Conservation (phyloP, 2,329 filamentous ascomycete species). For the Rhinocladiella mackenziei region DNA sequence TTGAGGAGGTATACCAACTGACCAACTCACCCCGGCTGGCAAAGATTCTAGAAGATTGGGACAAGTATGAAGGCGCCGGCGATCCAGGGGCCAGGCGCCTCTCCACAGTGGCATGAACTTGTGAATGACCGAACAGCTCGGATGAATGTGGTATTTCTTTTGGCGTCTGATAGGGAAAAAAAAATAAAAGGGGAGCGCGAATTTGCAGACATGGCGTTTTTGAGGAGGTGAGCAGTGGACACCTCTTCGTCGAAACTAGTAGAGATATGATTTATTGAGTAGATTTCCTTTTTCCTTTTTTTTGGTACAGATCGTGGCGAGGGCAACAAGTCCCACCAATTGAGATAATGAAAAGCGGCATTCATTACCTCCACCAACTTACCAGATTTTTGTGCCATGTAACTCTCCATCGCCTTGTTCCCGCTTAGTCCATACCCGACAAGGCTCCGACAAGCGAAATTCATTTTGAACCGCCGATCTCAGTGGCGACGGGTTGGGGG, state of each 20-base stretch:
- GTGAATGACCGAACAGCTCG: neutral
- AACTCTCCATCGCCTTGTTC: neutral
- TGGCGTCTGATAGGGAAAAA: conserved; percentile 1
- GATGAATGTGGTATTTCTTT: neutral
- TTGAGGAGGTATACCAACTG: conserved; percentile 94
- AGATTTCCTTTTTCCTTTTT: conserved; percentile 20
- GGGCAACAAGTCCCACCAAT: conserved; percentile 1
- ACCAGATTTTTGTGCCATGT: conserved; percentile 1
- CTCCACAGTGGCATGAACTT: conserved; percentile 24
- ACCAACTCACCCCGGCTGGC: conserved; percentile 67
- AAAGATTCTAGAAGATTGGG: conserved; percentile 73
- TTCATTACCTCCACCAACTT: conserved; percentile 12
- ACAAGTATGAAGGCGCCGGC: conserved; percentile 57
- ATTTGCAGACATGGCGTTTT: conserved; percentile 6
- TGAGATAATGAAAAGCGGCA: conserved; percentile 22
- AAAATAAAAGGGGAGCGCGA: neutral
- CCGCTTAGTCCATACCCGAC: neutral
- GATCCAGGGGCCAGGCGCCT: conserved; percentile 18
- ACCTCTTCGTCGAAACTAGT: neutral
- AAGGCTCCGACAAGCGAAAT: neutral
- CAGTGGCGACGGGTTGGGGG: too few relatives aligned
- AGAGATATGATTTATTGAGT: conserved; percentile 1
- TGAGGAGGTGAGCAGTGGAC: conserved; percentile 1
- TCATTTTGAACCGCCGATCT: conserved; percentile 1
- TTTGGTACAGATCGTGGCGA: conserved; percentile 9